These are phyloP conservation scores for Diaporthe citri DNA, from an alignment of 2,329 filamentous ascomycete species.

Conservation along the genomic window DNA sequence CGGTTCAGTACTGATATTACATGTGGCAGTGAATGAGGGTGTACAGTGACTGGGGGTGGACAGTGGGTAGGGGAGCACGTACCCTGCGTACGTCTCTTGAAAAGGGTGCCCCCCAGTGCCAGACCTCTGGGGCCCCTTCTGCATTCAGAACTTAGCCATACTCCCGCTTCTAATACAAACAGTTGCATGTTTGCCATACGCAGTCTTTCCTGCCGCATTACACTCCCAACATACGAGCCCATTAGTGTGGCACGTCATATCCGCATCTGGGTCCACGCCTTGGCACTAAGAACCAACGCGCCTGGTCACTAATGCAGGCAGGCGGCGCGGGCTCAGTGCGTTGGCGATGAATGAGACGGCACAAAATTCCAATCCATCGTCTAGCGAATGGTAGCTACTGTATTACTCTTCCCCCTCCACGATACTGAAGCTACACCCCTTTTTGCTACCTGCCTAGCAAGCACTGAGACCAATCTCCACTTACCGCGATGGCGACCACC, in stretches of 20 bases:
- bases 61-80: too few relatives aligned
- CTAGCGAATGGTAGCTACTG: not conserved
- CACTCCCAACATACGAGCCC: not conserved
- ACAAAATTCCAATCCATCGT: not conserved
- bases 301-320: not conserved
- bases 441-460: not conserved
- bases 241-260: not conserved
- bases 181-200: too few relatives aligned
- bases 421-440: not conserved
- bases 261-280: not conserved
- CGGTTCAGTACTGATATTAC: too few relatives aligned
- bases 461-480: not conserved
- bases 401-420: not conserved
- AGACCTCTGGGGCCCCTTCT: too few relatives aligned
- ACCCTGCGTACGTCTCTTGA: too few relatives aligned
- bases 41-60: too few relatives aligned
- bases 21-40: too few relatives aligned
- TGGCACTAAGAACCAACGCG: not conserved
- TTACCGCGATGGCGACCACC: constrained; percentile 24
- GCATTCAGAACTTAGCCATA: too few relatives aligned
- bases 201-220: not conserved
- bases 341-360: not conserved
- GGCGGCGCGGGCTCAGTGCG: not conserved
- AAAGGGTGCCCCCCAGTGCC: too few relatives aligned
- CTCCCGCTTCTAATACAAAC: too few relatives aligned